A percentile compares a stretch with the other conserved stretches of the same genome.
Conservation (phyloP, 495 filamentous ascomycete genomes). For the Tirmania nivea region DNA sequence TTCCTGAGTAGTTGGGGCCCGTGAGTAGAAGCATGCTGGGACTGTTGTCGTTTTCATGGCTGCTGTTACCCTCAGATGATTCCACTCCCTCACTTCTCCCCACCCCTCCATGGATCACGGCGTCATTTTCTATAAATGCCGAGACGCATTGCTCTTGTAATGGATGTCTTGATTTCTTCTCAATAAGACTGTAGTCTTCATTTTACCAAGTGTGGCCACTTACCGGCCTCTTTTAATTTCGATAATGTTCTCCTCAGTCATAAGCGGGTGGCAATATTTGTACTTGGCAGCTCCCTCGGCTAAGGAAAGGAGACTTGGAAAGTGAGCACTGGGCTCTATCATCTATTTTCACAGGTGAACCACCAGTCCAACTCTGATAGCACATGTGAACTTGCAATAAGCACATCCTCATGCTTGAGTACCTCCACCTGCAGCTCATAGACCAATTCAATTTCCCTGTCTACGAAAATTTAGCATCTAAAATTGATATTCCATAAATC, state of each 20-base stretch:
- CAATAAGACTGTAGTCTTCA: too few species aligned
- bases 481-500: not conserved
- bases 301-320: constrained; percentile 49
- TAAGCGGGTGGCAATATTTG: constrained; percentile 43
- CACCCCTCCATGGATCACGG: constrained; percentile 41
- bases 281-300: constrained; percentile 58
- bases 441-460: constrained; percentile 78
- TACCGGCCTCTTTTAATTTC: constrained; percentile 60
- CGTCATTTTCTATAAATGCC: constrained; percentile 72
- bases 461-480: constrained; percentile 25
- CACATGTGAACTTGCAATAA: constrained; percentile 47
- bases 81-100: constrained; percentile 12
- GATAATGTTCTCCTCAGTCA: constrained; percentile 53
- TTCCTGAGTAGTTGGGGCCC: constrained; percentile 89
- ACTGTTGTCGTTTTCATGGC: constrained; percentile 8
- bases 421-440: constrained; percentile 54
- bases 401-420: constrained; percentile 43
- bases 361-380: constrained; percentile 71
- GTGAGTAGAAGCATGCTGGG: constrained; percentile 71
- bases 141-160: constrained; percentile 76
- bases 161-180: constrained; percentile 35
- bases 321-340: too few species aligned
- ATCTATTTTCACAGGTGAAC: not conserved
- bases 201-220: constrained; percentile 1
- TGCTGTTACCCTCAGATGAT: not conserved